phyloP scores from a whole-genome alignment of 148 eudicot species.

The Silene uniflora region DNA sequence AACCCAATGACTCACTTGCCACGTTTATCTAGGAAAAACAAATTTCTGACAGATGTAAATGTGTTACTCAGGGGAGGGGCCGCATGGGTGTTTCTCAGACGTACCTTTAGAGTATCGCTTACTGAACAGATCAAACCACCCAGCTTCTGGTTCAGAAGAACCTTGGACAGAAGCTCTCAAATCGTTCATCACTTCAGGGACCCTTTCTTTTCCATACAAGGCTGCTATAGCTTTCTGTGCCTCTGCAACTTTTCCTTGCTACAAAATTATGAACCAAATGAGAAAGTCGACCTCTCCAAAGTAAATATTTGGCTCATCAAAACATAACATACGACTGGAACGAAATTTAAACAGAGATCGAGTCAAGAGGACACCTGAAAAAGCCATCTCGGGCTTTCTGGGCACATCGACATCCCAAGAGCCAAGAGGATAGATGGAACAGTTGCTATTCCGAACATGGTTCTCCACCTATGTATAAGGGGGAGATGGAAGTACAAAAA shows the following conservation, averaged over 20 bases:
- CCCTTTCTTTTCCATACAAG: conserved; percentile 76
- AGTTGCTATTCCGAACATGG: conserved; percentile 87
- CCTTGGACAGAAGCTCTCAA: conserved; percentile 65
- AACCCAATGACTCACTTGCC: too few relatives aligned
- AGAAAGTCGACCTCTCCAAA: conserved; percentile 6
- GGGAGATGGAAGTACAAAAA: not conserved
- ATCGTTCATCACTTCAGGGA: conserved; percentile 70
- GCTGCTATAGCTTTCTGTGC: conserved; percentile 64
- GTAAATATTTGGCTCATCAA: not conserved
- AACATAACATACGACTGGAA: not conserved
- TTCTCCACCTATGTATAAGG: conserved; percentile 70
- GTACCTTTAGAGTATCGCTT: conserved; percentile 77
- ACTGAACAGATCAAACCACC: conserved; percentile 94
- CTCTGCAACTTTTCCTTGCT: conserved; percentile 84
- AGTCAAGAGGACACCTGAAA: conserved; percentile 54
- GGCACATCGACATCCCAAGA: conserved; percentile 87
- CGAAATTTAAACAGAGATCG: conserved; percentile 2
- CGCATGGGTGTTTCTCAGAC: not conserved
- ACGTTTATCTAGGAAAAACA: too few relatives aligned
- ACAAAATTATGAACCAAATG: conserved; percentile 20
- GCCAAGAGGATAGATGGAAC: conserved; percentile 84
- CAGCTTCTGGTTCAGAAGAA: conserved; percentile 84
- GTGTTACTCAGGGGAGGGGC: not conserved
- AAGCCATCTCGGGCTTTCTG: conserved; percentile 98
- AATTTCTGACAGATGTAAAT: not conserved